Base-by-base conservation (phyloP, 2,329 filamentous ascomycete species). In the Cryphonectria parasitica region DNA sequence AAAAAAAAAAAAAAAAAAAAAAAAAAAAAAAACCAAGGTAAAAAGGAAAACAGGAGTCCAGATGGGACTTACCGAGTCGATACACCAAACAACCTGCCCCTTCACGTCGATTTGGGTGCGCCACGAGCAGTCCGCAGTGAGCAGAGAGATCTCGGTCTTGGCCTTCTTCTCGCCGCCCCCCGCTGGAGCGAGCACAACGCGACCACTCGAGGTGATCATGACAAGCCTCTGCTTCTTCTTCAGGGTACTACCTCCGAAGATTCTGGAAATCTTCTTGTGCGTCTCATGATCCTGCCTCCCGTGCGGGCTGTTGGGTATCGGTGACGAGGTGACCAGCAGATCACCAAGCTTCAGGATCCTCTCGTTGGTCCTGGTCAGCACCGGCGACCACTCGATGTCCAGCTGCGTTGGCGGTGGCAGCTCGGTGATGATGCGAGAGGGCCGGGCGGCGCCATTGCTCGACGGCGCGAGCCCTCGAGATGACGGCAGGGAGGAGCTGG, bases 331-430 rank as follows among this genome's bases (percentile, higher is more conserved):
- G 10, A 99, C 95, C 80, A 94, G 88, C 73, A 98, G 83, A 77
- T 99, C 97, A 2, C 96, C 96, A 31, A 99, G 85, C 80, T 97
- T 98, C 73, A 99, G 81, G 75, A 99, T 99, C 49, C 96, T 89
- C 81, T 99, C 96, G 77, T 98, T 98, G 71, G 90, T 91, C 77
- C 91, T 90, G 13, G 93, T 98, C 69, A 99, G 84, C 5, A 99
- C 95, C 0, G 96, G 96, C 0, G 95, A 98, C 96, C 96, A 99
- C 81, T 99, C 96, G 70, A 99, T 97, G 78, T 99, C 96, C 36
- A 99, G 85, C 79, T 98, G 96, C 66, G 93, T 97, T 0, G 96
- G 96, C n/a, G 96, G 95, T 22, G 96, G 94, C 13, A 99, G 86
- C 80, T 99, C 96, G 0, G 96, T 98, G 72, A 99, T 97, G 72